Conservation (phyloP, 495 filamentous ascomycete species). For the Daldinia bambusicola region DNA sequence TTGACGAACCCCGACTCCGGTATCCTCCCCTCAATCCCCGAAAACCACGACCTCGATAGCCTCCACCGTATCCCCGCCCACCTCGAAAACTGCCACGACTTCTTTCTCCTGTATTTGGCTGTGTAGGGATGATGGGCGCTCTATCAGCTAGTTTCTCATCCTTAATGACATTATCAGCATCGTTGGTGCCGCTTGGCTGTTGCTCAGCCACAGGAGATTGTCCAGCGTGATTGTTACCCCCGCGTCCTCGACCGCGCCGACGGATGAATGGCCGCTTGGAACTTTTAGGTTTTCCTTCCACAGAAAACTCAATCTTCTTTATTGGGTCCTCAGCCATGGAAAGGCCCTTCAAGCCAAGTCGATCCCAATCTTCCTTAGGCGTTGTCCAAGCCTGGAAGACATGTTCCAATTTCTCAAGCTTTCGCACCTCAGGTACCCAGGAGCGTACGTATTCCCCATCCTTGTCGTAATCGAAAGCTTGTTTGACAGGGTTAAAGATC, state of each 20-base stretch:
- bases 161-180: conserved; percentile 3
- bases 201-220: conserved; percentile 12
- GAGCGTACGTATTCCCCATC: conserved; percentile 70
- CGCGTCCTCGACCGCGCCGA: conserved; percentile 43
- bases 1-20: conserved; percentile 38
- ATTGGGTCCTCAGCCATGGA: conserved; percentile 67
- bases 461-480: conserved; percentile 74
- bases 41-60: conserved; percentile 40
- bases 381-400: conserved; percentile 74
- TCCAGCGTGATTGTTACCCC: conserved; percentile 20
- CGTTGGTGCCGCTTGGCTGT: conserved; percentile 7
- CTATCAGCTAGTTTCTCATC: conserved; percentile 7
- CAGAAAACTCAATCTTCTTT: conserved; percentile 64
- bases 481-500: conserved; percentile 79
- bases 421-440: conserved; percentile 71
- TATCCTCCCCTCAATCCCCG: conserved; percentile 37
- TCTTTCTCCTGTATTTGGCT: conserved; percentile 8
- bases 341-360: conserved; percentile 60
- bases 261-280: conserved; percentile 48
- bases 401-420: conserved; percentile 61
- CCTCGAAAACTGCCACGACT: conserved; percentile 41
- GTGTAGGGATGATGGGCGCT: not conserved
- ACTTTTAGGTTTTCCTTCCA: conserved; percentile 55
- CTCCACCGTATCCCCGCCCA: conserved; percentile 43
- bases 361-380: conserved; percentile 58